Percentiles rank a stretch among this genome's conserved stretches.
phyloP scores from a whole-genome alignment of 192 early-diverging fungal genomes.

The Lobosporangium transversale region DNA sequence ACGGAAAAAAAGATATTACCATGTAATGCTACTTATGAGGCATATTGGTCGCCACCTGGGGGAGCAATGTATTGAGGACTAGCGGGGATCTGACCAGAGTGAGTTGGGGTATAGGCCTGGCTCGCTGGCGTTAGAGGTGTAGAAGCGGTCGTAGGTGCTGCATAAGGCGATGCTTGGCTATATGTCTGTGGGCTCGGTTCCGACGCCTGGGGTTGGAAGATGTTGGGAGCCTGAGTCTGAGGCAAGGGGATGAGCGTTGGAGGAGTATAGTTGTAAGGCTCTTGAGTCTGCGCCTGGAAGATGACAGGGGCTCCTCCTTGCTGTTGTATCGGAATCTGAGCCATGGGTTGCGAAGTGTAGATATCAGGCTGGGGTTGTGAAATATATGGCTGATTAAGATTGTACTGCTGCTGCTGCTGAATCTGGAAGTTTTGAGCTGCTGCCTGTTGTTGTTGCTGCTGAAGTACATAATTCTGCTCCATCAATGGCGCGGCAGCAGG shows the following conservation, averaged over 20 bases:
- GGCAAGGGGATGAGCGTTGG: constrained; percentile 1
- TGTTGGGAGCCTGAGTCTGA: constrained; percentile 5
- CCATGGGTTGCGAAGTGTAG: constrained; percentile 12
- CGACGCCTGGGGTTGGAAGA: constrained; percentile 23
- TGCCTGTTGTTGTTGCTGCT: constrained; percentile 23
- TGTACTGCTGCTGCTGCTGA: constrained; percentile 16
- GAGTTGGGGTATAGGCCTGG: not conserved
- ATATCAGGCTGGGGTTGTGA: not conserved
- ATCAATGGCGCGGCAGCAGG: not conserved
- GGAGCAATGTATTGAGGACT: constrained; percentile 15
- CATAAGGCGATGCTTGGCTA: constrained; percentile 2
- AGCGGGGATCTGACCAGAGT: not conserved
- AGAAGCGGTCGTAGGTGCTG: constrained; percentile 2
- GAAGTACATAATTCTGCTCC: constrained; percentile 19
- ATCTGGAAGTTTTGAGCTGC: constrained; percentile 1
- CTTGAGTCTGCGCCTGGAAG: constrained; percentile 5
- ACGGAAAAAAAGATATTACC: no score
- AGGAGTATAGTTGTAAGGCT: constrained; percentile 1
- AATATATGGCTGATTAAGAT: constrained; percentile 3
- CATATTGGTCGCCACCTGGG: no score
- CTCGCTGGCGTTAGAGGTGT: constrained; percentile 21
- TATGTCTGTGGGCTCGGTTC: not conserved
- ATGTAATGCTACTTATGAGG: no score
- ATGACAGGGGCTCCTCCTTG: constrained; percentile 6
- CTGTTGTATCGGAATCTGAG: constrained; percentile 1